Evolutionary conservation across 129 eudicot genomes (phyloP).

Genomic region (Sambucus nigra): DNA sequence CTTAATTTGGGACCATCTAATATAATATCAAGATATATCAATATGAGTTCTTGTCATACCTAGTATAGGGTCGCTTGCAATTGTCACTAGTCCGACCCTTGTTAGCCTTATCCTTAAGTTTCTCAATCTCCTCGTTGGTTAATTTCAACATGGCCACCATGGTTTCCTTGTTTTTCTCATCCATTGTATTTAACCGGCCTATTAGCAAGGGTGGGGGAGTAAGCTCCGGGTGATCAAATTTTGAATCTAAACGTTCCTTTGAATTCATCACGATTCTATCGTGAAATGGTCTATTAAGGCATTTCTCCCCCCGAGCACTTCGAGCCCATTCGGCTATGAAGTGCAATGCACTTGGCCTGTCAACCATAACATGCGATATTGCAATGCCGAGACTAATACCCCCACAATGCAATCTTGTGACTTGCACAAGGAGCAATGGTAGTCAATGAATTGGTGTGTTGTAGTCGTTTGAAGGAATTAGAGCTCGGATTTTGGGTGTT

Average conservation of each 20-base stretch:
- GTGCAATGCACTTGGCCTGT: constrained; percentile 22
- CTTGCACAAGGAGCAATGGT: constrained; percentile 19
- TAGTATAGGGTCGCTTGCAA: background rate
- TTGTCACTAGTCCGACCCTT: background rate
- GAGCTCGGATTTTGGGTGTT: constrained; percentile 1
- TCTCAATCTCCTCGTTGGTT: constrained; percentile 15
- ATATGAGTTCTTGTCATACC: too few relatives aligned
- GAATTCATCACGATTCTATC: background rate
- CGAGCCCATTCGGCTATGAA: constrained; percentile 27
- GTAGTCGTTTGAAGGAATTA: constrained; percentile 16
- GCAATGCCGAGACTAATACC: constrained; percentile 21
- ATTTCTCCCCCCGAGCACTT: constrained; percentile 24
- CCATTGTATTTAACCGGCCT: constrained; percentile 12
- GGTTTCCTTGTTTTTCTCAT: constrained; percentile 23
- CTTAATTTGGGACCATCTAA: too few relatives aligned
- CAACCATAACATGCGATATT: constrained; percentile 21
- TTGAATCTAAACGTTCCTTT: background rate
- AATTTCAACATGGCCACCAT: constrained; percentile 18
- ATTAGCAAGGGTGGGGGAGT: constrained; percentile 24
- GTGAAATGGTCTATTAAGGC: background rate
- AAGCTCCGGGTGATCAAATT: background rate
- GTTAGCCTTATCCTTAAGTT: constrained; percentile 15
- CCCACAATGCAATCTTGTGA: constrained; percentile 26
- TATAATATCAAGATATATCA: too few relatives aligned
- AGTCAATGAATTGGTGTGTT: constrained; percentile 18